phyloP scores from a whole-genome alignment of 768 basidiomycete species.

The Agrocybe chaxingu region DNA sequence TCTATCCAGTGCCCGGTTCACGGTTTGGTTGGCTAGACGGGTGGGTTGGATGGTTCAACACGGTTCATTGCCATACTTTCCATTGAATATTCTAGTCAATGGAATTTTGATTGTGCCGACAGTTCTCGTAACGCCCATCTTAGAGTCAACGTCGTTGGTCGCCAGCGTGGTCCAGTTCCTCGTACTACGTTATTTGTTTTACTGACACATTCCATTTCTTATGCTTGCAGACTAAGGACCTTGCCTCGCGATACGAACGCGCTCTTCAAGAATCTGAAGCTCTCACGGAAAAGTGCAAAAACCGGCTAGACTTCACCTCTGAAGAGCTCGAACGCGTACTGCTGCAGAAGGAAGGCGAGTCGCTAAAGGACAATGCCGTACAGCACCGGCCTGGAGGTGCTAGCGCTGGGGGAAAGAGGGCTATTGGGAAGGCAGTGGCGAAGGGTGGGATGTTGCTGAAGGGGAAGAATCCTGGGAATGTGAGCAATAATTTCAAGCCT shows the following conservation, averaged over 20 bases:
- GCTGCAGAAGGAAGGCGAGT: conserved; percentile 94
- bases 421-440: conserved; percentile 85
- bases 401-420: conserved; percentile 70
- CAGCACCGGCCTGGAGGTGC: conserved; percentile 59
- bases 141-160: no score
- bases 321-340: conserved; percentile 94
- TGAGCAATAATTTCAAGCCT: conserved; percentile 24
- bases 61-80: background rate
- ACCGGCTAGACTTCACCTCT: conserved; percentile 80
- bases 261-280: conserved; percentile 84
- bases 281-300: conserved; percentile 84
- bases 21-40: no score
- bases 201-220: background rate
- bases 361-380: conserved; percentile 74
- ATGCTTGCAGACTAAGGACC: conserved; percentile 75
- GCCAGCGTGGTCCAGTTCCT: no score
- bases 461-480: conserved; percentile 90
- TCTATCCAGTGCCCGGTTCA: background rate
- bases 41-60: no score
- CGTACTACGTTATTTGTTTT: no score
- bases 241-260: conserved; percentile 84
- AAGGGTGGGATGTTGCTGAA: conserved; percentile 89
- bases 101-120: no score
- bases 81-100: no score
- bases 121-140: no score